Evolutionary conservation across 2,329 filamentous ascomycete genomes (phyloP), one percentile per base, ranked within the genome.

Genomic region (Exophiala sideris): DNA sequence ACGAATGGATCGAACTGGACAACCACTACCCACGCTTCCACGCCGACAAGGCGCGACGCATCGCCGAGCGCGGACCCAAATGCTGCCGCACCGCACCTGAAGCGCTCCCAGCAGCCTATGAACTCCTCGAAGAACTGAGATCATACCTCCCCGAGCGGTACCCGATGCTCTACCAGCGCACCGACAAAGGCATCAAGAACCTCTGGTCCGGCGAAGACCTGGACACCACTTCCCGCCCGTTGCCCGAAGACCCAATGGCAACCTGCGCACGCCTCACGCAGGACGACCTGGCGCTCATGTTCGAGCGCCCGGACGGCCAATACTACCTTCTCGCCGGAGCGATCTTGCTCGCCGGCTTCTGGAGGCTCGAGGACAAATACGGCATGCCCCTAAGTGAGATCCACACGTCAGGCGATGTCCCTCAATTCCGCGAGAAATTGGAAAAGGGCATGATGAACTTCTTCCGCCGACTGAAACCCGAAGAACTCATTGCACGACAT

Each of bases 201-300:
- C 66, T 85, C 12, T 77, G 83, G 66, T 91, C 88, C 0, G 77
- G 82, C 6, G 89, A 95, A 70, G 75, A 70, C 7, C 89, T 94
- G 73, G 80, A 91, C 68, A 83, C 88, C 36, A 68, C 76, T 1
- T 75, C 81, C 55, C 75, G 82, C 0, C 86, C 86, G 0, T 76
- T 91, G 4, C 69, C 73, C 1, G 88, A 92, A 71, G 88, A 94
- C 64, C 88, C 89, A 0, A 92, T 95, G 85, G 79, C 81, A 54
- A 88, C 84, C 64, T 83, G 79, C 48, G 87, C 84, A 0, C 82
- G 88, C 1, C 79, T 92, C 16, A 74, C 89, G 2, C 89, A 94
- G 70, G 90, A 95, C 65, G 89, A 95, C 67, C 72, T 95, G 0
- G 89, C 89, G 0, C 81, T 95, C 51, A 92, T 95, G 89, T 78